phyloP scores from a whole-genome alignment of 2,329 filamentous ascomycete species.

The Hymenoscyphus infarciens region DNA sequence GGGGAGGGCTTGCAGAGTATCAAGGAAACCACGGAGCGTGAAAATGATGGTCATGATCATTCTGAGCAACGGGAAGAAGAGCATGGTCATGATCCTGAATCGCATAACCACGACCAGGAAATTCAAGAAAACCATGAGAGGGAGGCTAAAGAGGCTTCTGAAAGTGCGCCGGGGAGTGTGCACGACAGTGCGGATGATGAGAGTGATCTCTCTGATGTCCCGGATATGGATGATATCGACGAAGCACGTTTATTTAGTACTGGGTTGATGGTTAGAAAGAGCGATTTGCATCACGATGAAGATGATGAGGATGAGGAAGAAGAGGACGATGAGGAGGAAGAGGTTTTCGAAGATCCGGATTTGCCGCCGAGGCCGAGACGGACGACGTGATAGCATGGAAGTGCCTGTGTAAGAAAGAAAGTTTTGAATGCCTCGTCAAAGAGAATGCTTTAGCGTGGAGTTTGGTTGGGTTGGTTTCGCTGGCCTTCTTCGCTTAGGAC shows the following conservation, averaged over 20 bases:
- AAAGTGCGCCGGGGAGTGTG: constrained; percentile 34
- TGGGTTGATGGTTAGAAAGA: neutral
- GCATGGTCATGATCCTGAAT: neutral
- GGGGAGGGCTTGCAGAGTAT: constrained; percentile 39
- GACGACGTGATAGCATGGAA: no score
- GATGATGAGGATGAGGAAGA: constrained; percentile 1
- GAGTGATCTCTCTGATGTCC: constrained; percentile 50
- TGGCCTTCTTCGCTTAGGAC: no score
- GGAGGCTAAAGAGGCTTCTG: constrained; percentile 24
- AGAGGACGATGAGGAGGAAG: neutral
- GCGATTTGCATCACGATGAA: neutral
- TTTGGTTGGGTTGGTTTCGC: no score
- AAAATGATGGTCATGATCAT: neutral
- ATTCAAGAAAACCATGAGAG: constrained; percentile 41
- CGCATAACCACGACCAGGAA: neutral
- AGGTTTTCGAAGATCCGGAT: neutral
- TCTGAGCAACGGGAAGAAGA: neutral
- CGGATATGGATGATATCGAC: constrained; percentile 33
- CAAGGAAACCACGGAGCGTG: constrained; percentile 27
- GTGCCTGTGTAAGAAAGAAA: no score
- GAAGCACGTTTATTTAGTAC: neutral
- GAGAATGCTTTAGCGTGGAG: no score
- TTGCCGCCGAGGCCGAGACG: no score
- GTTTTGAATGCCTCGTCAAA: no score
- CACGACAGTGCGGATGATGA: constrained; percentile 52